Evolutionary conservation across 2,329 filamentous ascomycete species (phyloP).

Genomic region (Fusarium newnesense): DNA sequence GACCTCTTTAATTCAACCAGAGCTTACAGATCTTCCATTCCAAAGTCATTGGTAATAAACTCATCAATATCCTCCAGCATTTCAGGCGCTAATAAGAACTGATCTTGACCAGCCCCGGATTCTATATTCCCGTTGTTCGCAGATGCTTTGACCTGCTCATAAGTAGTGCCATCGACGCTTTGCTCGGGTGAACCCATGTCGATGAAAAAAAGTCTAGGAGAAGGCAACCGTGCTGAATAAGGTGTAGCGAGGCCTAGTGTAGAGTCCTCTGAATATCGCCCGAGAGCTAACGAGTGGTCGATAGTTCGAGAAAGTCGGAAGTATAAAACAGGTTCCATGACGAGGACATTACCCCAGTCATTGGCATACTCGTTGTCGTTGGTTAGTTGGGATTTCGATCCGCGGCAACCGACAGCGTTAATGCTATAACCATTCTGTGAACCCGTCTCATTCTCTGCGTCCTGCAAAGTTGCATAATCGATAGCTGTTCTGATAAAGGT

Average conservation of each 20-base stretch:
- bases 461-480: conserved; percentile 1
- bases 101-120: not conserved
- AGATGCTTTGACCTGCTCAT: not conserved
- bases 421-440: not conserved
- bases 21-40: not conserved
- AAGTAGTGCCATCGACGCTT: too few species aligned
- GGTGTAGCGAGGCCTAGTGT: not conserved
- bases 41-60: not conserved
- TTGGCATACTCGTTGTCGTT: not conserved
- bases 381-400: not conserved
- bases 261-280: conserved; percentile 9
- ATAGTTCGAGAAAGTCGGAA: conserved; percentile 21
- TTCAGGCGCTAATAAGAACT: not conserved
- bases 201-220: not conserved
- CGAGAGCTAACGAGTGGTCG: conserved; percentile 17
- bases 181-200: not conserved
- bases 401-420: not conserved
- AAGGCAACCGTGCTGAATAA: not conserved
- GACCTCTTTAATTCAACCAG: rapidly evolving
- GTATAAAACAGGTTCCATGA: conserved; percentile 12
- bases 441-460: not conserved
- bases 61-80: not conserved
- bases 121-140: not conserved
- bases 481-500: conserved; percentile 12
- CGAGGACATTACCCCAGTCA: conserved; percentile 21